These are phyloP conservation scores for Myriosclerotinia curreyana DNA, from an alignment of 2,329 filamentous ascomycete genomes.

Conservation along the genomic window DNA sequence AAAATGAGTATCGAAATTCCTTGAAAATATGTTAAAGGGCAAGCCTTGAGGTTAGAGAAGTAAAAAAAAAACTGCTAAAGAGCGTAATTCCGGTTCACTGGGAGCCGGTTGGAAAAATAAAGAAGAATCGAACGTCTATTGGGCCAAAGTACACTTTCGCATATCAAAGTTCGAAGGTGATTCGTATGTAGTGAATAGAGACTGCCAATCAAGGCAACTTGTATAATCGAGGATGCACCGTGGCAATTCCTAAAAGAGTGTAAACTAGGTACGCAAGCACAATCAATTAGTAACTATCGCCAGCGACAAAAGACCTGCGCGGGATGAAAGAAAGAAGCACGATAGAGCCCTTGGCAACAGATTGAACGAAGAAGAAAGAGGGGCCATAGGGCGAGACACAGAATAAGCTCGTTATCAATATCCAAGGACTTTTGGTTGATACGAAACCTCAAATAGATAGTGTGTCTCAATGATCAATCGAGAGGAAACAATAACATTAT, in stretches of 20 bases:
- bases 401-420: constrained; percentile 11
- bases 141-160: constrained; percentile 27
- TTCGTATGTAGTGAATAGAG: constrained; percentile 22
- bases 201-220: constrained; percentile 1
- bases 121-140: constrained; percentile 31
- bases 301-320: constrained; percentile 26
- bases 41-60: constrained; percentile 30
- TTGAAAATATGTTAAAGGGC: constrained; percentile 27
- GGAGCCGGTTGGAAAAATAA: constrained; percentile 32
- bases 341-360: constrained; percentile 12
- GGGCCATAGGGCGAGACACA: constrained; percentile 12
- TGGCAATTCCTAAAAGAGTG: constrained; percentile 1
- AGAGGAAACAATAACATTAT: not conserved
- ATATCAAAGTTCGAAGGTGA: constrained; percentile 24
- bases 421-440: not conserved
- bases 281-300: constrained; percentile 27
- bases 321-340: constrained; percentile 15
- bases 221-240: not conserved
- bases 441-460: constrained; percentile 11
- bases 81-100: constrained; percentile 36
- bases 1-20: constrained; percentile 15
- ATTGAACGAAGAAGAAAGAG: constrained; percentile 11
- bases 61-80: constrained; percentile 30
- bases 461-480: not conserved
- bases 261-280: constrained; percentile 4